Conservation (phyloP, 371 early-diverging fungal species). For the Lichtheimia ornata region DNA sequence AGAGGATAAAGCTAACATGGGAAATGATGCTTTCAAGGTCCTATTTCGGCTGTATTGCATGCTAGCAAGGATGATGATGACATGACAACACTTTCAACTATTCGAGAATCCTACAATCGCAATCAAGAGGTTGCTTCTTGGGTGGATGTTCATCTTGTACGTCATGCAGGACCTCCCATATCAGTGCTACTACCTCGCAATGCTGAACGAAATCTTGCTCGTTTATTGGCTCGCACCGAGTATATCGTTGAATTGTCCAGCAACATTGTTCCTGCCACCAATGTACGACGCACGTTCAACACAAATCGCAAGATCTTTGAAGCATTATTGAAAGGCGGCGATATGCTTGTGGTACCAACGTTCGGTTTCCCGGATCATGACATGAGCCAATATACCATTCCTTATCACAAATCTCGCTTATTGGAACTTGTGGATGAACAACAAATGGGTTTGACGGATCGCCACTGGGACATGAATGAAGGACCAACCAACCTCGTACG, state of each 20-base stretch:
- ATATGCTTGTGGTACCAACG: slow-evolving; percentile 44
- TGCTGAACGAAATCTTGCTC: slow-evolving; percentile 51
- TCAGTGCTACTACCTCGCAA: slow-evolving; percentile 44
- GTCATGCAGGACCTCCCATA: slow-evolving; percentile 20
- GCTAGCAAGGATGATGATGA: slow-evolving; percentile 22
- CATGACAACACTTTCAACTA: slow-evolving; percentile 9
- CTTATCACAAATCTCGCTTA: slow-evolving; percentile 31
- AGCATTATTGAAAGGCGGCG: slow-evolving; percentile 29
- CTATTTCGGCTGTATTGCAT: slow-evolving; percentile 47
- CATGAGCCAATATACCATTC: slow-evolving; percentile 21
- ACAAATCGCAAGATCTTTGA: slow-evolving; percentile 37
- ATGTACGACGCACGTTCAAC: slow-evolving; percentile 37
- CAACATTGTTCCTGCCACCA: slow-evolving; percentile 41
- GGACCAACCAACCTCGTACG: slow-evolving; percentile 42
- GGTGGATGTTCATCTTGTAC: slow-evolving; percentile 41
- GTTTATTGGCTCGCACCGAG: slow-evolving; percentile 42
- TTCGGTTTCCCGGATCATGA: slow-evolving; percentile 31
- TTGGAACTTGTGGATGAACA: slow-evolving; percentile 27
- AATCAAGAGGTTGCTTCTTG: slow-evolving; percentile 27
- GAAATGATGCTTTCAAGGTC: slow-evolving; percentile 21
- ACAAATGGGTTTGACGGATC: slow-evolving; percentile 35
- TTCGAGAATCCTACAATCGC: slow-evolving; percentile 23
- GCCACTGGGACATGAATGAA: slow-evolving; percentile 47
- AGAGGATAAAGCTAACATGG: neutral
- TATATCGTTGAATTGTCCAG: slow-evolving; percentile 40